Evolutionary conservation across 768 basidiomycete genomes (phyloP), one percentile per base, ranked within the genome.

Genomic region (Mycena chlorophos): DNA sequence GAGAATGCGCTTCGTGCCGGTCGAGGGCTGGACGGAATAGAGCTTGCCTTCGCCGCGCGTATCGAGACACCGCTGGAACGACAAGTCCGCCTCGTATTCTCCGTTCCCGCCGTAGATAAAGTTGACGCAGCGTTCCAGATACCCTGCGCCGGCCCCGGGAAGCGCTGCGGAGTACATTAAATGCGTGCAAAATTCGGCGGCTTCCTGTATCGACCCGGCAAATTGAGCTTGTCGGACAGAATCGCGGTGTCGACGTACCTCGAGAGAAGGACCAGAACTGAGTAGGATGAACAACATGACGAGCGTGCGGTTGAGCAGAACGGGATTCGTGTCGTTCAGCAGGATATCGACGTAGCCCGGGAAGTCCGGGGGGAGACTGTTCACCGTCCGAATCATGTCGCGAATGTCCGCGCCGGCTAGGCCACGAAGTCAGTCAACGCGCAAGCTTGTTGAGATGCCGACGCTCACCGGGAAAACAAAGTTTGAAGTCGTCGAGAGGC

Each of bases 261-360:
- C 67, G 16, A 63, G 28, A 2, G 58, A 43, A 26, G 62, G 53
- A 16, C 65, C 63, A 22, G 60, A 59, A 42, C 57, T 64, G 30
- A 71, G 60, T 19, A 71, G 63, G 5, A 68, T 64, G 51, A 64
- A 65, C 5, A 73, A 70, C 47, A 75, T 68, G 30, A 78, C 66
- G 23, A 79, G 73, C 54, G 73, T 74, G 22, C 73, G 73, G 47
- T 75, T 77, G 27, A 74, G 65, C 3, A 69, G 61, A 27, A 76
- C 61, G 1, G 75, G 62, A 51, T 77, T 71, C 30, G 63, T 63
- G 40, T 73, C 71, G 57, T 78, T 78, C 43, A 79, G 23, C 6
- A 78, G 64, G 19, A 78, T 66, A 42, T 76, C 69, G 54, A 74
- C 69, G 49, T 66, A 71, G 8, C 76, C 75, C 0, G 59, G 34